Evolutionary conservation across 129 eudicot genomes (phyloP).

Genomic region (Dittrichia graveolens): DNA sequence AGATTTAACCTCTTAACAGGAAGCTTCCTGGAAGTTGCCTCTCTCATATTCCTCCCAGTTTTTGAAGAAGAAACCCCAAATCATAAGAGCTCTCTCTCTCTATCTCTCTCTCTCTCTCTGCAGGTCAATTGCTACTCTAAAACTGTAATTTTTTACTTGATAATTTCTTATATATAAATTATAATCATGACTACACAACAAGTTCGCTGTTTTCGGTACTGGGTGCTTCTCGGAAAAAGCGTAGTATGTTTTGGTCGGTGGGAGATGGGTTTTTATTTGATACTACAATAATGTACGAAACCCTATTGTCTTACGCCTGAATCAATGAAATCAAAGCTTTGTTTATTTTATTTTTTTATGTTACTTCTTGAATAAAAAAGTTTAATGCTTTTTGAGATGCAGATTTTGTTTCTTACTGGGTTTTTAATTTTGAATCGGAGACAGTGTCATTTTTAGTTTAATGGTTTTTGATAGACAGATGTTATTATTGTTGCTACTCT

Average conservation of each 20-base stretch:
- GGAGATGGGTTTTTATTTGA: neutral
- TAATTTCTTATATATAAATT: neutral
- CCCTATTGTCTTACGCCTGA: constrained; percentile 23
- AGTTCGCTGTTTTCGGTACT: neutral
- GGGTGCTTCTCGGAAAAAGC: constrained; percentile 14
- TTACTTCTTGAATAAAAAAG: too few species aligned
- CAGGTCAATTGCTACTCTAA: constrained; percentile 25
- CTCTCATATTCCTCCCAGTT: neutral
- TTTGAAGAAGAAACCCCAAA: constrained; percentile 22
- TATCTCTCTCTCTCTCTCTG: constrained; percentile 14
- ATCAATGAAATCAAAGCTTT: constrained; percentile 11
- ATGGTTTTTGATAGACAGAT: constrained; percentile 16
- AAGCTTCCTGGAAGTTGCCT: constrained; percentile 31
- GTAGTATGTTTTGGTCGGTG: constrained; percentile 19
- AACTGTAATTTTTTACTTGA: constrained; percentile 12
- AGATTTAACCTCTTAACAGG: neutral
- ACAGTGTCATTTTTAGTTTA: neutral
- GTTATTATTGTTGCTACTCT: constrained; percentile 2
- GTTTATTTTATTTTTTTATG: too few species aligned
- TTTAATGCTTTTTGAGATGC: too few species aligned
- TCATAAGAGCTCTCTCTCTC: neutral
- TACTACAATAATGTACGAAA: neutral
- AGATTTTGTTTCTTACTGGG: too few species aligned
- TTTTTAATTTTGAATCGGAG: too few species aligned
- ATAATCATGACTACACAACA: constrained; percentile 9